A percentile compares a stretch with the other conserved stretches of the same genome.
phyloP scores from a whole-genome alignment of 805 yeast species.

The Wickerhamomyces hampshirensis region DNA sequence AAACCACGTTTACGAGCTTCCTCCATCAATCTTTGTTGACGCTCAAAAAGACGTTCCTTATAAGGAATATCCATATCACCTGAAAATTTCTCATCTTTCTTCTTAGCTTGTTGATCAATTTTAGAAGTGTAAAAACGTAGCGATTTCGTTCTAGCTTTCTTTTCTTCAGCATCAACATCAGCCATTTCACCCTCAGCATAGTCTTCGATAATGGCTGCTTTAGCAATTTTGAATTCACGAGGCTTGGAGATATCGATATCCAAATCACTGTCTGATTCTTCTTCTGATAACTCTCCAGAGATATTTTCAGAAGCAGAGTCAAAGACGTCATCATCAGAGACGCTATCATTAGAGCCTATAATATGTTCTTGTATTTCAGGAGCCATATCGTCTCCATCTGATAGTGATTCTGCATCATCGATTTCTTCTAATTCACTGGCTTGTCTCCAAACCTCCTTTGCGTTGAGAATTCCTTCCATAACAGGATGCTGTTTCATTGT shows the following conservation, averaged over 20 bases:
- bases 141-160: slow-evolving; percentile 70
- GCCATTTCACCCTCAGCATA: slow-evolving; percentile 70
- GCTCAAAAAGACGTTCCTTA: slow-evolving; percentile 81
- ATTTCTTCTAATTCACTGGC: slow-evolving; percentile 49
- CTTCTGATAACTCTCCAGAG: slow-evolving; percentile 10
- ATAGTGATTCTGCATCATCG: slow-evolving; percentile 12
- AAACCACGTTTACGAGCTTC: slow-evolving; percentile 86
- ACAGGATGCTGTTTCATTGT: slow-evolving; percentile 83
- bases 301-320: slow-evolving; percentile 18
- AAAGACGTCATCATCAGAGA: slow-evolving; percentile 15
- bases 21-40: slow-evolving; percentile 81
- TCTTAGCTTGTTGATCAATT: slow-evolving; percentile 77
- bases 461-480: slow-evolving; percentile 78
- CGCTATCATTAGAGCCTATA: no score
- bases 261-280: slow-evolving; percentile 24
- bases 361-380: slow-evolving; percentile 10
- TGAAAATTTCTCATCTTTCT: slow-evolving; percentile 50
- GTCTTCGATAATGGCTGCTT: slow-evolving; percentile 39
- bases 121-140: slow-evolving; percentile 95
- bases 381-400: slow-evolving; percentile 14
- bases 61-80: slow-evolving; percentile 94
- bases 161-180: slow-evolving; percentile 83
- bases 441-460: slow-evolving; percentile 88
- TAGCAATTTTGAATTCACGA: slow-evolving; percentile 43
- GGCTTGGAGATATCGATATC: slow-evolving; percentile 49